Evolutionary conservation across 1,139 yeast genomes (phyloP), one percentile per base, ranked within the genome.

Genomic region (Yamadazyma triangularis): DNA sequence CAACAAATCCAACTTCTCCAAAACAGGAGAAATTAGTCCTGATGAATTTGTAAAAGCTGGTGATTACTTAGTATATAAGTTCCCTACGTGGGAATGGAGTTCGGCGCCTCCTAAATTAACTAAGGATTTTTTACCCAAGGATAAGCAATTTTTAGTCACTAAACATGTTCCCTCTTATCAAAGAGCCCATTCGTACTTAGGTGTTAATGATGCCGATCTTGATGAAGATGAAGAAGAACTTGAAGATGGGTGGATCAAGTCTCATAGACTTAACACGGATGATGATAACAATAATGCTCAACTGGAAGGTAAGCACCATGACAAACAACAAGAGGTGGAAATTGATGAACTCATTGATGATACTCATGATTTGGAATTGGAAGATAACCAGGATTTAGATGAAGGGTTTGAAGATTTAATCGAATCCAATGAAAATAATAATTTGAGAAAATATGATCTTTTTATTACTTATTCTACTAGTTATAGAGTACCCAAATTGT

Each of bases 71-170:
- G 91, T 81, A 22, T 79, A 77, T 57, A 85, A 85, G 65, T 91
- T 93, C 56, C 97, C 98, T 2, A 93, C 97, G 0, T 91, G 99
- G 98, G 77, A 79, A 41, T 91, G 99, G 98, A 70, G 81, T 6
- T 63, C 79, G 3, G 79, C 87, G 8, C 81, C 93, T 13, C 64
- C 71, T 8, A 73, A 72, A 45, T 64, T 68, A 35, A 71, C 60
- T 32, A 74, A 84, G 44, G 81, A 77, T 39, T 91, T 87, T 48
- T 61, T 91, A 39, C 98, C 98, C 0, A 58, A 64, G 1, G 91
- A 86, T 43, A 91, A 87, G 58, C 98, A 91, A 58, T 86, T 72
- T 44, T 61, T 91, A 28, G 83, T 91, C 5, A 88, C 96, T 0
- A 74, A 77, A 47, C 95, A 87, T 52, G 96, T 91, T 3, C 96